Conservation (phyloP, 2,329 filamentous ascomycete species). For the Aspergillus sp. region DNA sequence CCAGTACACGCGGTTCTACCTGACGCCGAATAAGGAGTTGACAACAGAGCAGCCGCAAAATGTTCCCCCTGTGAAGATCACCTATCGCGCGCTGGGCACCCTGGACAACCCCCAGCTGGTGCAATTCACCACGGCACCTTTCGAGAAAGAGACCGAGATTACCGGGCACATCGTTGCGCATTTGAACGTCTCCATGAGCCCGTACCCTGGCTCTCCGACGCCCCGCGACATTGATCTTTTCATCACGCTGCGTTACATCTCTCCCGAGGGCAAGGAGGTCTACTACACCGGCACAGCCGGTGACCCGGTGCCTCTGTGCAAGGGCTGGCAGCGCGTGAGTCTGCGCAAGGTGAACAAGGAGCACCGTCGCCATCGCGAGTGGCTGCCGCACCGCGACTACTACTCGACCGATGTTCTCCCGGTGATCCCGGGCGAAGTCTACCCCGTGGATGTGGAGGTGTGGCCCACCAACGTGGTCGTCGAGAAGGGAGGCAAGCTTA, state of each 20-base stretch:
- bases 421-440: constrained; percentile 51
- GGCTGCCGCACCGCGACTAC: constrained; percentile 52
- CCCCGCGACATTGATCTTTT: constrained; percentile 56
- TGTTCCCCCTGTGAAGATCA: constrained; percentile 42
- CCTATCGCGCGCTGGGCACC: constrained; percentile 60
- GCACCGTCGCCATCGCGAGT: constrained; percentile 45
- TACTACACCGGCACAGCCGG: constrained; percentile 57
- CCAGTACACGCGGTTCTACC: constrained; percentile 60
- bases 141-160: constrained; percentile 65
- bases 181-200: constrained; percentile 58
- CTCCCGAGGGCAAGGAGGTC: constrained; percentile 50
- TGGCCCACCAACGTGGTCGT: constrained; percentile 41
- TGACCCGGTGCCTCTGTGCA: constrained; percentile 54
- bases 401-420: constrained; percentile 48
- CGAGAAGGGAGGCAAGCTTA: constrained; percentile 30
- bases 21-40: constrained; percentile 51
- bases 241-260: constrained; percentile 54
- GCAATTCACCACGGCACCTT: constrained; percentile 58
- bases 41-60: constrained; percentile 24
- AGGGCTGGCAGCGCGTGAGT: constrained; percentile 56
- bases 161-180: constrained; percentile 67
- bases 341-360: constrained; percentile 48
- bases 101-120: constrained; percentile 55
- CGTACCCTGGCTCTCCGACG: constrained; percentile 36
- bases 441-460: constrained; percentile 49